phyloP scores from a whole-genome alignment of 306 rosid genomes.

The Parietaria judaica region DNA sequence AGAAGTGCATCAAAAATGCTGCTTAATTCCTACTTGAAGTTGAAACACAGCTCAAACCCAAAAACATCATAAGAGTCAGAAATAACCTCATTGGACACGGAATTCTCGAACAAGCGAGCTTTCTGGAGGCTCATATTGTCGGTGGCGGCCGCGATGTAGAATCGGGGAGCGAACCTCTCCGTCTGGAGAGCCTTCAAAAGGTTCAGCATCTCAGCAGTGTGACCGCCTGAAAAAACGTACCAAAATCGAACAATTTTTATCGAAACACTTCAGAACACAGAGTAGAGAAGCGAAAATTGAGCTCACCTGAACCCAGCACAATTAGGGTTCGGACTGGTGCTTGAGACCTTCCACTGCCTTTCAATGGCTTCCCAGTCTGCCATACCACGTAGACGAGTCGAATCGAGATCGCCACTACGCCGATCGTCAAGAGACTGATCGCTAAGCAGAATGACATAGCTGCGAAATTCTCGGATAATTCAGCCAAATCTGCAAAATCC shows the following conservation, averaged over 20 bases:
- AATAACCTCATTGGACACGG: conserved; percentile 33
- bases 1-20: too few species aligned
- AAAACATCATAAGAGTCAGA: too few species aligned
- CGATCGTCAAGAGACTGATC: conserved; percentile 8
- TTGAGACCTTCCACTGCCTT: conserved; percentile 16
- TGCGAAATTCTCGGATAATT: neutral
- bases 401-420: conserved; percentile 9
- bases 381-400: conserved; percentile 32
- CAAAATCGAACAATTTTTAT: neutral
- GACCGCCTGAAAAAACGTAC: conserved; percentile 41
- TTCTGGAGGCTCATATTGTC: conserved; percentile 91
- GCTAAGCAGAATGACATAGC: conserved; percentile 21
- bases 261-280: neutral
- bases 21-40: too few species aligned
- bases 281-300: neutral
- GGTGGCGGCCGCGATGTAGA: conserved; percentile 78
- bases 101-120: conserved; percentile 55
- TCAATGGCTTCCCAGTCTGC: conserved; percentile 27
- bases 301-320: conserved; percentile 28
- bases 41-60: too few species aligned
- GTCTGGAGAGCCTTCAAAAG: conserved; percentile 56
- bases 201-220: conserved; percentile 93
- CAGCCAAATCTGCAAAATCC: neutral
- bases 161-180: conserved; percentile 58
- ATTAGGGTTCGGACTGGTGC: conserved; percentile 29